Evolutionary conservation across 805 yeast genomes (phyloP).

Genomic region (Myxozyma udenii): DNA sequence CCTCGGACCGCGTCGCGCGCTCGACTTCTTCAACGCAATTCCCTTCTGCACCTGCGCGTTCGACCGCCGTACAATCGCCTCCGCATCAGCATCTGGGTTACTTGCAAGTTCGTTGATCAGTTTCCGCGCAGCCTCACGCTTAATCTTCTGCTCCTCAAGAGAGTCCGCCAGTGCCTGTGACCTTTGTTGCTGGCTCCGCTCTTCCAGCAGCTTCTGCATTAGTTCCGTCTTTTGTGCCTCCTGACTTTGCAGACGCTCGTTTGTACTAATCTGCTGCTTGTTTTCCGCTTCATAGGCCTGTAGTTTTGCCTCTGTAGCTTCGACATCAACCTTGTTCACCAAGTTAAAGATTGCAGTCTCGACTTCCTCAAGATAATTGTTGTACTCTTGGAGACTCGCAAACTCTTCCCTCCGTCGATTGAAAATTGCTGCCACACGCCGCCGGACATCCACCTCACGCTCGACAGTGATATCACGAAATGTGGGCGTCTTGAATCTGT

Average conservation of each 20-base stretch:
- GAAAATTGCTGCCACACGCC: constrained; percentile 69
- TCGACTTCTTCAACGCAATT: constrained; percentile 58
- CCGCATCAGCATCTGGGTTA: constrained; percentile 33
- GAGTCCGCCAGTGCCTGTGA: constrained; percentile 19
- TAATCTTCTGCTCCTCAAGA: constrained; percentile 25
- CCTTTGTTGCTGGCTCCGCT: constrained; percentile 45
- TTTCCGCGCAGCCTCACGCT: constrained; percentile 24
- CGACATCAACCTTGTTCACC: constrained; percentile 65
- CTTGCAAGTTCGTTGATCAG: constrained; percentile 38
- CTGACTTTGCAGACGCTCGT: constrained; percentile 64
- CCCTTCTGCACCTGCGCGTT: constrained; percentile 36
- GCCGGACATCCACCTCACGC: constrained; percentile 86
- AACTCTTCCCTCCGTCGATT: constrained; percentile 81
- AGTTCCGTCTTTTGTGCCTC: constrained; percentile 64
- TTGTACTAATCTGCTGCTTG: constrained; percentile 69
- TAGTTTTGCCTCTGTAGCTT: constrained; percentile 60
- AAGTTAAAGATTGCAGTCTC: constrained; percentile 79
- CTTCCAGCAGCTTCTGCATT: constrained; percentile 63
- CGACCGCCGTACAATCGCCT: constrained; percentile 13
- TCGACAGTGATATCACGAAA: constrained; percentile 90
- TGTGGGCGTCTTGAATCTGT: constrained; percentile 84
- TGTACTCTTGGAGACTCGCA: constrained; percentile 54
- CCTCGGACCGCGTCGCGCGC: constrained; percentile 53
- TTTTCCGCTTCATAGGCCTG: constrained; percentile 67
- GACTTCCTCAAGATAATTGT: constrained; percentile 75